Evolutionary conservation across 108 stramenopile genomes (phyloP), one percentile per base, ranked within the genome.

Genomic region (Cyclotella cryptica): DNA sequence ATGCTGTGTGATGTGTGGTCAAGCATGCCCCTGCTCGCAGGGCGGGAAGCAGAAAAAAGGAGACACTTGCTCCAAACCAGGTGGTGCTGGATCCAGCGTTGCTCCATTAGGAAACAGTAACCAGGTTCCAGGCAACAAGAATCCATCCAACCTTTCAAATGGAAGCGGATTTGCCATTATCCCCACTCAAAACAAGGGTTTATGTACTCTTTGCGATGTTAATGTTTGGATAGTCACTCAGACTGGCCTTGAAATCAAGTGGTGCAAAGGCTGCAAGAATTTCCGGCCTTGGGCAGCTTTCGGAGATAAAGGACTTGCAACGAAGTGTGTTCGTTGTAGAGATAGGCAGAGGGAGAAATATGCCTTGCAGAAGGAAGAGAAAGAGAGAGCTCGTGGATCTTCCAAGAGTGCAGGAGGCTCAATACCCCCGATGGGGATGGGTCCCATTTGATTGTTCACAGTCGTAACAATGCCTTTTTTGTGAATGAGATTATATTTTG

Each of bases 221-320:
- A 92, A 90, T 70, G 93, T 96, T 3, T 96, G 96, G 96, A 85
- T 96, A 21, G 88, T 96, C n/a, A 68, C 75, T 8, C 67, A 85
- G 17, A 81, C 77, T 45, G 90, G 89, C 44, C 73, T 93, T 43
- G 91, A 93, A 79, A 93, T 96, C 69, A 96, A 96, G 80, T 96
- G 95, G 95, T 96, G 95, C 83, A 96, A 96, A 72, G 95, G 95
- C 2, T 96, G 95, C 84, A 96, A 96, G 66, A 96, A 96, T 81
- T 96, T 94, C 47, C 88, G 93, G 13, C 91, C 92, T 29, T 96
- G 96, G 96, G 92, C 92, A 28, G 80, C 92, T 8, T 96, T 96
- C 77, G 93, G 96, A 3, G 93, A 94, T 47, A 96, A 96, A 76
- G 93, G 93, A 44, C 70, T 90, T 11, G 96, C 96, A 5, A 94